Conservation (phyloP, 202 grass and related monocot genomes). For the Zoysia matrella region DNA sequence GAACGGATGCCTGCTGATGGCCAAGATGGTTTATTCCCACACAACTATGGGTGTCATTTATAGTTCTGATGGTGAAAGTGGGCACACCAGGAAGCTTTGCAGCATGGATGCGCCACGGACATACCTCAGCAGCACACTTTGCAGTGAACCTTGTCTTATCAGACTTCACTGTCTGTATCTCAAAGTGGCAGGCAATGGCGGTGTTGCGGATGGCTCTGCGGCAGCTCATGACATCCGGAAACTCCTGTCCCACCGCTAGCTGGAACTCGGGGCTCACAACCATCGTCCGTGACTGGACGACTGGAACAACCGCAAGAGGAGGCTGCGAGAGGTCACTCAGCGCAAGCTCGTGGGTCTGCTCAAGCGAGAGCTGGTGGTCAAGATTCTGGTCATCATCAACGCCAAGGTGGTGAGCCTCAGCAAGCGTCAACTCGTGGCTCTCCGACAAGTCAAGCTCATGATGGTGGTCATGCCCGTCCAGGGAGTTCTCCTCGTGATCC, state of each 20-base stretch:
- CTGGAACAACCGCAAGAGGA: constrained; percentile 63
- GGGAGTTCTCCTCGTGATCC: constrained; percentile 51
- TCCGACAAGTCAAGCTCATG: constrained; percentile 71
- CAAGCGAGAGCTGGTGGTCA: constrained; percentile 73
- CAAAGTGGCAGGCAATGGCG: constrained; percentile 94
- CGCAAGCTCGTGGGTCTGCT: constrained; percentile 73
- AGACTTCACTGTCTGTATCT: constrained; percentile 96
- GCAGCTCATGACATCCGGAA: constrained; percentile 86
- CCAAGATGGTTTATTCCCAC: constrained; percentile 90
- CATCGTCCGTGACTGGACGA: constrained; percentile 74
- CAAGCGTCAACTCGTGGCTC: constrained; percentile 72
- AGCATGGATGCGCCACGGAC: constrained; percentile 92
- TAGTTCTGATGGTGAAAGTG: constrained; percentile 91
- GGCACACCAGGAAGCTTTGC: constrained; percentile 91
- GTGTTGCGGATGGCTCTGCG: constrained; percentile 91
- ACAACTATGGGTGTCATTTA: constrained; percentile 80
- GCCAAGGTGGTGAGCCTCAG: constrained; percentile 65
- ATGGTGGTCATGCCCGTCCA: constrained; percentile 58
- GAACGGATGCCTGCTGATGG: constrained; percentile 96
- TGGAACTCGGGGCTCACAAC: constrained; percentile 73
- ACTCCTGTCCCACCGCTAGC: constrained; percentile 85
- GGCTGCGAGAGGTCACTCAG: constrained; percentile 67
- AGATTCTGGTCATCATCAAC: constrained; percentile 63
- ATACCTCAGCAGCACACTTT: constrained; percentile 78
- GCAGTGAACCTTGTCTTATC: constrained; percentile 93